Percentiles rank a stretch among this genome's conserved stretches.
phyloP scores from a whole-genome alignment of 2,329 filamentous ascomycete genomes.

The Ophiostoma sp. region DNA sequence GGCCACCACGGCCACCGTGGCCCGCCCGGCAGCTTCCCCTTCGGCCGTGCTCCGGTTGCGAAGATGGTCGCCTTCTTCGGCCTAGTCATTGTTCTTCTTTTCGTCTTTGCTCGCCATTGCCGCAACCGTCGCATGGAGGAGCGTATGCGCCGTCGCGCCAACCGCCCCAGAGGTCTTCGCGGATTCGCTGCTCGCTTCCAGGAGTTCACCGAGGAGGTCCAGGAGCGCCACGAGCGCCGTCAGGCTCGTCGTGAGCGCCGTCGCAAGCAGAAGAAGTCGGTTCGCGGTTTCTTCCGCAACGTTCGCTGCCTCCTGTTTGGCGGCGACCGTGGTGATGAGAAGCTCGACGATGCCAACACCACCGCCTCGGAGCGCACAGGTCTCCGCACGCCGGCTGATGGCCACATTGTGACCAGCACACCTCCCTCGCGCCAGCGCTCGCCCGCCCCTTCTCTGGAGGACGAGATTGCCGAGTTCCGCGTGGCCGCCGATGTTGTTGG shows the following conservation, averaged over 20 bases:
- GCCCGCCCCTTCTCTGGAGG: slow-evolving; percentile 45
- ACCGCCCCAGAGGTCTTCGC: neutral
- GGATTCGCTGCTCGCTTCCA: slow-evolving; percentile 19
- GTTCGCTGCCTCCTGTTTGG: slow-evolving; percentile 28
- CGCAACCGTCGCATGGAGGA: slow-evolving; percentile 30
- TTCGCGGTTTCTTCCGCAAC: slow-evolving; percentile 36
- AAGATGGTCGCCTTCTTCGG: slow-evolving; percentile 21
- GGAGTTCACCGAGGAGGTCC: slow-evolving; percentile 11
- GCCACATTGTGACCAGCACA: slow-evolving; percentile 24
- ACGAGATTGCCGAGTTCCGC: slow-evolving; percentile 52
- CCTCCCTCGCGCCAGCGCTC: slow-evolving; percentile 20
- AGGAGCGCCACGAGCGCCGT: slow-evolving; percentile 34
- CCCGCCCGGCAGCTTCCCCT: neutral
- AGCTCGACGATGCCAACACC: slow-evolving; percentile 27
- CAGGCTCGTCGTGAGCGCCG: slow-evolving; percentile 34
- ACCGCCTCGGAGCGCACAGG: neutral
- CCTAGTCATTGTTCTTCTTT: slow-evolving; percentile 33
- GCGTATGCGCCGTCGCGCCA: slow-evolving; percentile 20
- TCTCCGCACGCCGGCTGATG: neutral
- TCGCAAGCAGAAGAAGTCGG: slow-evolving; percentile 32
- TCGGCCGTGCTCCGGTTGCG: neutral
- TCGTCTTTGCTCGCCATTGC: slow-evolving; percentile 34
- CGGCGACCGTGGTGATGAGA: slow-evolving; percentile 40
- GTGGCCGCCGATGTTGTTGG: slow-evolving; percentile 48
- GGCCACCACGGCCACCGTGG: neutral